These are phyloP conservation scores for Solanum medicagineum DNA, from an alignment of 257 asterid species.

Conservation along the genomic window DNA sequence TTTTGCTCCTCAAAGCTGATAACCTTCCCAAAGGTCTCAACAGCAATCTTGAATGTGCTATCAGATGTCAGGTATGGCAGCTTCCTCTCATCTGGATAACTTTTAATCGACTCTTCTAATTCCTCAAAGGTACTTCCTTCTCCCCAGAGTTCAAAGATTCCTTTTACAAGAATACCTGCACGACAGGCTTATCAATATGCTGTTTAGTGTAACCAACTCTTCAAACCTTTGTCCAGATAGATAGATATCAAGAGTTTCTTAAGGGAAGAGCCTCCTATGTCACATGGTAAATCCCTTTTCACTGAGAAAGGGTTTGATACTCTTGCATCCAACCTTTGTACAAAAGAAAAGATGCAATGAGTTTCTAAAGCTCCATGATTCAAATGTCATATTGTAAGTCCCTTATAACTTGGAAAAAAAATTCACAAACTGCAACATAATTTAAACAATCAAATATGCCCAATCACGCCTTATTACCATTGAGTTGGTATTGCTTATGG, in stretches of 20 bases:
- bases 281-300: neutral
- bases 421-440: neutral
- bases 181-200: neutral
- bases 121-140: slow-evolving; percentile 76
- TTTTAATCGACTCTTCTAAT: slow-evolving; percentile 58
- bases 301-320: neutral
- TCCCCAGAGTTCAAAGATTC: slow-evolving; percentile 96
- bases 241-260: neutral
- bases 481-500: neutral
- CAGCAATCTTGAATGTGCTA: slow-evolving; percentile 66
- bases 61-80: slow-evolving; percentile 49
- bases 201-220: neutral
- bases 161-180: slow-evolving; percentile 90
- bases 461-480: neutral
- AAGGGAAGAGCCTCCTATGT: neutral
- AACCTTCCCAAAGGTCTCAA: slow-evolving; percentile 85
- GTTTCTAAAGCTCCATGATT: neutral
- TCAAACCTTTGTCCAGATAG: neutral
- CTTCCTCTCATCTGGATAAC: slow-evolving; percentile 60
- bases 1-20: slow-evolving; percentile 63
- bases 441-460: neutral
- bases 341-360: neutral
- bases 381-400: neutral
- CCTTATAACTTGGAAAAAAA: neutral
- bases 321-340: neutral